These are phyloP conservation scores for Elsinoe perseae DNA, from an alignment of 2,329 filamentous ascomycete genomes.

Conservation along the genomic window DNA sequence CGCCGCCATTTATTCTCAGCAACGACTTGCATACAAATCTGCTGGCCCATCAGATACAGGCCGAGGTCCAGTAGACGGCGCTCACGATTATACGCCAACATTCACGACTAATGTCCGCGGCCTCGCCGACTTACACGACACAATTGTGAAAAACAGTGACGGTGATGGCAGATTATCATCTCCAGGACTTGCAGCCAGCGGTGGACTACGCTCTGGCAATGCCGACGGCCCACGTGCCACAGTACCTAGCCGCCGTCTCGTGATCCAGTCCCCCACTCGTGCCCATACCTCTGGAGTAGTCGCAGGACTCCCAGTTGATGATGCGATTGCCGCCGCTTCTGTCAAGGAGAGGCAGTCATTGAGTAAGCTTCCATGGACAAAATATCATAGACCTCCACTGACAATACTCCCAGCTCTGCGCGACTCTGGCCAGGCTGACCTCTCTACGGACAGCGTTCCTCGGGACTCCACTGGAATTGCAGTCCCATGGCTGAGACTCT, in stretches of 20 bases:
- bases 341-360: slow-evolving; percentile 14
- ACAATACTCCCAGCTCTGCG: slow-evolving; percentile 8
- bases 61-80: not conserved
- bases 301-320: not conserved
- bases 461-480: not conserved
- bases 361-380: not conserved
- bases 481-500: not conserved
- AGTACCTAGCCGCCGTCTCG: no score
- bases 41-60: not conserved
- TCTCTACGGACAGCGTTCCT: not conserved
- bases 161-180: not conserved
- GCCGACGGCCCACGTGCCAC: not conserved
- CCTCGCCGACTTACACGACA: not conserved
- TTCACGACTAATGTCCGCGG: not conserved
- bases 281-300: not conserved
- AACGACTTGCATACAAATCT: not conserved
- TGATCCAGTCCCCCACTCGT: not conserved
- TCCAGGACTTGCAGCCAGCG: not conserved
- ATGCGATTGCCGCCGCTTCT: slow-evolving; percentile 9
- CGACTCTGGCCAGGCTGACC: slow-evolving; percentile 2
- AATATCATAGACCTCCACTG: not conserved
- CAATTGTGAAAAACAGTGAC: not conserved
- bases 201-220: not conserved
- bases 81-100: not conserved
- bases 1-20: not conserved